These are phyloP conservation scores for Coriaria nepalensis DNA, from an alignment of 306 rosid species.

Conservation along the genomic window DNA sequence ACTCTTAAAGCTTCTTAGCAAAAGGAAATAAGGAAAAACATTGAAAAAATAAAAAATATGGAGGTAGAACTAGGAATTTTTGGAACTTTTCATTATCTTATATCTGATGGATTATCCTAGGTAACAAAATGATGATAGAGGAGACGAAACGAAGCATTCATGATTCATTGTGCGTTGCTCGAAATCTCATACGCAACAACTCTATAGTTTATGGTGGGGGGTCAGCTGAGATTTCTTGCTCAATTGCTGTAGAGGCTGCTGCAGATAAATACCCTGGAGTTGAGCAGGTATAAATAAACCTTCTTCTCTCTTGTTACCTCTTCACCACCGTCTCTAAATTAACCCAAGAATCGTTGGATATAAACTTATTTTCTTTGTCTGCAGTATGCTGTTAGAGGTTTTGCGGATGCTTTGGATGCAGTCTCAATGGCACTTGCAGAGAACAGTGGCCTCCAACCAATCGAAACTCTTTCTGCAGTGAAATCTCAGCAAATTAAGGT, in stretches of 20 bases:
- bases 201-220: constrained; percentile 99
- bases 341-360: neutral
- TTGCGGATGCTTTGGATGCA: constrained; percentile 82
- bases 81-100: constrained; percentile 10
- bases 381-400: constrained; percentile 97
- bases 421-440: constrained; percentile 98
- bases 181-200: constrained; percentile 95
- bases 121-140: constrained; percentile 96
- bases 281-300: constrained; percentile 68
- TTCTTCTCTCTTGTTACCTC: neutral
- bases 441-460: constrained; percentile 95
- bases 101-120: constrained; percentile 24
- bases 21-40: too few relatives aligned
- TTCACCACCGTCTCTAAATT: neutral
- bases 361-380: constrained; percentile 2
- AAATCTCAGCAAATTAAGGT: constrained; percentile 95
- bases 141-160: constrained; percentile 97
- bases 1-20: too few relatives aligned
- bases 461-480: constrained; percentile 85
- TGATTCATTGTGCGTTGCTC: constrained; percentile 90
- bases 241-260: constrained; percentile 84
- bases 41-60: too few relatives aligned
- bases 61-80: too few relatives aligned
- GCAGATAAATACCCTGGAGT: constrained; percentile 89
- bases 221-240: constrained; percentile 81